Percentiles rank a stretch among this genome's conserved stretches.
phyloP scores from a whole-genome alignment of 129 eudicot genomes.

The carrot (Daucus carota) region DNA sequence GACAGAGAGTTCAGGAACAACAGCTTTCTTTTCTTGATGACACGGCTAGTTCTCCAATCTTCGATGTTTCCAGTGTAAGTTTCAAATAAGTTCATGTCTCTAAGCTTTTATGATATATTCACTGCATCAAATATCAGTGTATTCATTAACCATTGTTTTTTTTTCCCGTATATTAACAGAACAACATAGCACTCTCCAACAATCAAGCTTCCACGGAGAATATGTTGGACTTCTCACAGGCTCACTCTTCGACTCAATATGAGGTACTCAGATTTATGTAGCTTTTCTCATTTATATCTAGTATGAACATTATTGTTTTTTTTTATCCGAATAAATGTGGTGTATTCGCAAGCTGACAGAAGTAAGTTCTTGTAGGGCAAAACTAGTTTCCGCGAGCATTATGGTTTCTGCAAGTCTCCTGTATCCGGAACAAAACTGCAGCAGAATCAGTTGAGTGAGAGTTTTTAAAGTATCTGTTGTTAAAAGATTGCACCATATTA shows the following conservation, averaged over 20 bases:
- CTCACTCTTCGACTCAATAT: slow-evolving; percentile 60
- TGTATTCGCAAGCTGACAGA: slow-evolving; percentile 11
- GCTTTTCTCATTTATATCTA: background rate
- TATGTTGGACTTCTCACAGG: slow-evolving; percentile 53
- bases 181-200: slow-evolving; percentile 26
- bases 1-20: slow-evolving; percentile 25
- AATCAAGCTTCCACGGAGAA: slow-evolving; percentile 33
- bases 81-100: background rate
- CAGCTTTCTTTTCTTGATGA: slow-evolving; percentile 61
- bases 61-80: slow-evolving; percentile 46
- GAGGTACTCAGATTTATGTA: slow-evolving; percentile 23
- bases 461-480: background rate
- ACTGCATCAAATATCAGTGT: too few relatives aligned
- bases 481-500: background rate
- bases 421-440: slow-evolving; percentile 35
- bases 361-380: slow-evolving; percentile 31
- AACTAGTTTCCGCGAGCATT: slow-evolving; percentile 39
- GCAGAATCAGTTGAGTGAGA: slow-evolving; percentile 60
- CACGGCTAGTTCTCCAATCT: slow-evolving; percentile 75
- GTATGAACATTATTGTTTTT: background rate
- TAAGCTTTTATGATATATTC: too few relatives aligned
- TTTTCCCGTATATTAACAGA: slow-evolving; percentile 19
- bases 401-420: slow-evolving; percentile 39
- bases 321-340: background rate
- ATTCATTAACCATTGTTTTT: background rate